Evolutionary conservation across 2,329 filamentous ascomycete genomes (phyloP), one percentile per base, ranked within the genome.

Genomic region (Teratosphaeria pseudoeucalypti): DNA sequence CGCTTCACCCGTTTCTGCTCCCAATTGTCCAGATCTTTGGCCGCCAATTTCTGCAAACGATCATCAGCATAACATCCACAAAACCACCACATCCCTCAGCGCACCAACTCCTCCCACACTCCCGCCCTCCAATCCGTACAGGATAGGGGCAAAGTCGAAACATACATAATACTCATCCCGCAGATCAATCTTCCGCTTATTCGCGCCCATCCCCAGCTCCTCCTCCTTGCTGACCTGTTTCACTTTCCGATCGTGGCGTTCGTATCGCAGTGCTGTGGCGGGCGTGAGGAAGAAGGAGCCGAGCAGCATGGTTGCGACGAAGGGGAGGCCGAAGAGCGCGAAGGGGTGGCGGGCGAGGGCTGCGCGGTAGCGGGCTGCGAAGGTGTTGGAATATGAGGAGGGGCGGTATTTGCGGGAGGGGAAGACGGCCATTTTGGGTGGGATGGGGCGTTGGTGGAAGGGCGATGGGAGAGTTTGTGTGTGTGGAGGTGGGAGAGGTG

Each of bases 271-370:
- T 14, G 95, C 94, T 26, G 95, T 92, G 5, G 92, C 94, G 1
- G 92, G 94, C 0, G 94, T 97, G 55, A 99, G 82, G 68, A 95
- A 88, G 75, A 99, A 99, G 2, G 90, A 95, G 0, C 91, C 92
- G 1, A 87, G 90, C 29, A 99, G 84, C 71, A 99, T 96, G 60
- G 95, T 86, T 59, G 84, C 78, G 65, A 99, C 83, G 75, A 99
- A 99, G 0, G 94, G 95, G 3, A 99, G 81, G 2, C 95, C 95
- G 72, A 99, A 99, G 63, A 96, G 84, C 32, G 91, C 78, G 74
- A 99, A 99, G 0, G 94, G 95, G 68, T 89, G 90, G 70, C 82
- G 86, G 60, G 84, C 80, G 66, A 99, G 84, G 61, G 83, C 75
- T 34, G 82, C 78, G 60, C 94, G 89, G 78, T 99, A 99, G 63